These are phyloP conservation scores for Penicillium polonicum DNA, from an alignment of 2,329 filamentous ascomycete species.

Conservation along the genomic window DNA sequence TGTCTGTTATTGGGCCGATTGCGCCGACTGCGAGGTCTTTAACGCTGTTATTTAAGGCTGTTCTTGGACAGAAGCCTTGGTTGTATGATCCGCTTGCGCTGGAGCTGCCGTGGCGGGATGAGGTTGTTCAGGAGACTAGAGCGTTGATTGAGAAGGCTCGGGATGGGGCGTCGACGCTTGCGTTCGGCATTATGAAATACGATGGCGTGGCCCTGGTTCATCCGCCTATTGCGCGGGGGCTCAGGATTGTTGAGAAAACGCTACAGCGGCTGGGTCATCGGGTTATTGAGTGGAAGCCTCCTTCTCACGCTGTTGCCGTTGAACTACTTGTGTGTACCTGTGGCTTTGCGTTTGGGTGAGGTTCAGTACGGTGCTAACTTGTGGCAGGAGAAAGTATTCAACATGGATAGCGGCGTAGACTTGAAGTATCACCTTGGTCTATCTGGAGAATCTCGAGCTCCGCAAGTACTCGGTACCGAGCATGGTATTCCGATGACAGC, in stretches of 20 bases:
- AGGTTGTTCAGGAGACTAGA: slow-evolving; percentile 37
- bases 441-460: slow-evolving; percentile 55
- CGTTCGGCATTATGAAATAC: slow-evolving; percentile 55
- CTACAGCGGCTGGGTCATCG: slow-evolving; percentile 55
- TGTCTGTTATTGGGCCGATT: slow-evolving; percentile 64
- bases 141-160: slow-evolving; percentile 41
- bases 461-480: slow-evolving; percentile 41
- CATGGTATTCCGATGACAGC: slow-evolving; percentile 41
- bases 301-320: slow-evolving; percentile 45
- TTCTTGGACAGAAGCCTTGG: slow-evolving; percentile 64
- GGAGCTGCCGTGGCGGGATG: slow-evolving; percentile 64
- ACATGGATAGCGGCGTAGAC: slow-evolving; percentile 52
- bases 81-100: slow-evolving; percentile 63
- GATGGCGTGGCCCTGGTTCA: slow-evolving; percentile 54
- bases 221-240: slow-evolving; percentile 58
- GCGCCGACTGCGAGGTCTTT: slow-evolving; percentile 56
- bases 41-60: slow-evolving; percentile 54
- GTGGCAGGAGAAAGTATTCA: slow-evolving; percentile 23
- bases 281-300: slow-evolving; percentile 60
- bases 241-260: slow-evolving; percentile 52
- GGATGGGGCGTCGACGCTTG: slow-evolving; percentile 41
- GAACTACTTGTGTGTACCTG: slow-evolving; percentile 41
- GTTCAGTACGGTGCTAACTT: slow-evolving; percentile 13
- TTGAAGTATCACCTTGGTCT: slow-evolving; percentile 51
- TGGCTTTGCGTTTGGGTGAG: not conserved